A percentile compares a stretch with the other conserved stretches of the same genome.
Evolutionary conservation across 2,329 filamentous ascomycete species (phyloP).

Genomic region (Pestalotiopsis fici): DNA sequence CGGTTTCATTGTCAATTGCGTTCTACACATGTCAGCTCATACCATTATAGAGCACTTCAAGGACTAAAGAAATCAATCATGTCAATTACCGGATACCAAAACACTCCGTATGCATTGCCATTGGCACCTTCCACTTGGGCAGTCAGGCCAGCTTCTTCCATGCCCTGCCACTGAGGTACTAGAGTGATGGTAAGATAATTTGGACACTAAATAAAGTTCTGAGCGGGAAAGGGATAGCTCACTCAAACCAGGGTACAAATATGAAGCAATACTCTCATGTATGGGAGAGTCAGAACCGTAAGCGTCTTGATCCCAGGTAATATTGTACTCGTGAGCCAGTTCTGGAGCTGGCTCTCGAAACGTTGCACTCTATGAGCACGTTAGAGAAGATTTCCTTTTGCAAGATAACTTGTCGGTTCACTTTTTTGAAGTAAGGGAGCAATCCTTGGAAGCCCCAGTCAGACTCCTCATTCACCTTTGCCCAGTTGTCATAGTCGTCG

Average conservation of each 20-base stretch:
- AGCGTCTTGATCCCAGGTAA: not conserved
- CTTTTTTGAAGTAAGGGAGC: not conserved
- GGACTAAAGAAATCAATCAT: not conserved
- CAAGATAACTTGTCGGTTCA: not conserved
- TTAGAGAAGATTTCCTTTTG: not conserved
- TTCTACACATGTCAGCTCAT: not conserved
- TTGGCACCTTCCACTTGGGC: not conserved
- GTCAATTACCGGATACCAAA: not conserved
- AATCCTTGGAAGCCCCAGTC: not conserved
- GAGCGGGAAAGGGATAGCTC: not conserved
- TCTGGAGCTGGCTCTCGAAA: not conserved
- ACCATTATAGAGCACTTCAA: not conserved
- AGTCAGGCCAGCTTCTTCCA: not conserved
- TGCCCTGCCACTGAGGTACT: not conserved
- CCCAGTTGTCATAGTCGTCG: constrained; percentile 2
- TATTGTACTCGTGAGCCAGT: not conserved
- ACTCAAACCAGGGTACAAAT: not conserved
- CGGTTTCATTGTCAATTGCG: not conserved
- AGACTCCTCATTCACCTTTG: not conserved
- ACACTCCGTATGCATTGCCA: not conserved
- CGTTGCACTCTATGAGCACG: not conserved
- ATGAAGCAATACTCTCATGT: not conserved
- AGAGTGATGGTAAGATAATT: not conserved
- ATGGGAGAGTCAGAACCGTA: not conserved
- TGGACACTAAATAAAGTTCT: no score